A percentile compares a stretch with the other conserved stretches of the same genome.
Conservation (phyloP, 2,329 filamentous ascomycete genomes). For the Gaeumannomyces sp. region DNA sequence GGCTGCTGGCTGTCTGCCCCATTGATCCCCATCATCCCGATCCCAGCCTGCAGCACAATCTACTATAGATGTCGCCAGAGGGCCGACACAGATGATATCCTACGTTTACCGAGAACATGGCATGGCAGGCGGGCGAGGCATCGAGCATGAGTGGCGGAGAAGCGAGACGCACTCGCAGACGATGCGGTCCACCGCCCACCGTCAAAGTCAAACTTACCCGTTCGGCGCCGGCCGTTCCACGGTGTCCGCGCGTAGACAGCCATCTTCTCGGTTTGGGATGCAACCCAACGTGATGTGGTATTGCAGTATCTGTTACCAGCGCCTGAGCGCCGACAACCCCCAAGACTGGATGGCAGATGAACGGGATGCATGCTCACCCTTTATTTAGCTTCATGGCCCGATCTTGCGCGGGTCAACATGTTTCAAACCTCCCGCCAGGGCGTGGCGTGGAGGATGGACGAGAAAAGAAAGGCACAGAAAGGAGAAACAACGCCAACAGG, state of each 20-base stretch:
- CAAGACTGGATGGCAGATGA: background rate
- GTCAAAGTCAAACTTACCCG: background rate
- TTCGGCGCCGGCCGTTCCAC: background rate
- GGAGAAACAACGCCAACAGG: background rate
- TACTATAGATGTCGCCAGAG: background rate
- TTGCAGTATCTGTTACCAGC: background rate
- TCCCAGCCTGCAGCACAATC: background rate
- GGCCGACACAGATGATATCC: background rate
- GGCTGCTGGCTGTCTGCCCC: background rate
- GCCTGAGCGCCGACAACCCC: background rate
- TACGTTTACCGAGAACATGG: background rate
- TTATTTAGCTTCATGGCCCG: background rate
- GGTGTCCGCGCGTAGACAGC: background rate
- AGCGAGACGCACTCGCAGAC: background rate
- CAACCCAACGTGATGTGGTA: background rate
- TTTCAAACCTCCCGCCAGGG: background rate
- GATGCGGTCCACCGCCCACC: background rate
- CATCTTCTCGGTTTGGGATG: background rate
- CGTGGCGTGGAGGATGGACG: background rate
- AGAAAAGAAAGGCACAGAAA: background rate
- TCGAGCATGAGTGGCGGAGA: background rate
- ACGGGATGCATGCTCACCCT: background rate
- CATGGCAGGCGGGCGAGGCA: background rate
- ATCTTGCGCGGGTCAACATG: background rate
- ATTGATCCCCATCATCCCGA: background rate